Conservation (phyloP, 306 rosid genomes). For the Ceratonia siliqua region DNA sequence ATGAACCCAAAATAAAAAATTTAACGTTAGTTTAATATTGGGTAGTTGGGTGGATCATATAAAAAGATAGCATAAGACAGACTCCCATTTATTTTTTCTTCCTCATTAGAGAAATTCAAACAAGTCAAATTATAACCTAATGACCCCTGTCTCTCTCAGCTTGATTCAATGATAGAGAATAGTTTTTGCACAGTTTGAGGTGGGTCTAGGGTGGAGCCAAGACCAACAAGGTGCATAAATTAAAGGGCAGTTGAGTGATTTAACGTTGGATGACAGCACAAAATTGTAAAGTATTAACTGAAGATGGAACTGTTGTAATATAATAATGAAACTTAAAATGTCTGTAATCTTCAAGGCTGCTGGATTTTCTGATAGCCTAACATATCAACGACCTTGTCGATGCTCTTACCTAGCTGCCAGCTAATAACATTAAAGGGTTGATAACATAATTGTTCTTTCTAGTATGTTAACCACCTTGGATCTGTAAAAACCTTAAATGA, state of each 20-base stretch:
- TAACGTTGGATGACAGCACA: slow-evolving; percentile 21
- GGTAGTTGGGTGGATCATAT: slow-evolving; percentile 29
- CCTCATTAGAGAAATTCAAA: not conserved
- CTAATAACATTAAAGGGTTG: not conserved
- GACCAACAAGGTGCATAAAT: slow-evolving; percentile 13
- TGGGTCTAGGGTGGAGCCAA: slow-evolving; percentile 8
- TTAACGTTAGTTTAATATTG: not conserved
- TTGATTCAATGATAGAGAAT: slow-evolving; percentile 1
- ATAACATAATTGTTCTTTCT: not conserved
- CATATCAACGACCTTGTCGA: not conserved
- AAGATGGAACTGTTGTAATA: not conserved
- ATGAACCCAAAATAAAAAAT: not conserved
- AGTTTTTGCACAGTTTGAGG: slow-evolving; percentile 7
- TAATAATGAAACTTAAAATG: not conserved
- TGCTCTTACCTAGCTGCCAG: slow-evolving; percentile 15
- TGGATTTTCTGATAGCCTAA: not conserved
- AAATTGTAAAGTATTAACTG: not conserved
- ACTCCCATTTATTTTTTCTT: not conserved
- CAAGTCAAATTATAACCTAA: slow-evolving; percentile 25
- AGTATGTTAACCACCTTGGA: slow-evolving; percentile 19
- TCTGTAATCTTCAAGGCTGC: not conserved
- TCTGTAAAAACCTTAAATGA: slow-evolving; percentile 4
- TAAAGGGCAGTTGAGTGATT: slow-evolving; percentile 36
- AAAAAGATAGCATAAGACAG: not conserved
- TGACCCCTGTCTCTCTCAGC: not conserved